Evolutionary conservation across 805 yeast species (phyloP), one percentile per base, ranked within the genome.

Genomic region (Metahyphopichia silvanorum): DNA sequence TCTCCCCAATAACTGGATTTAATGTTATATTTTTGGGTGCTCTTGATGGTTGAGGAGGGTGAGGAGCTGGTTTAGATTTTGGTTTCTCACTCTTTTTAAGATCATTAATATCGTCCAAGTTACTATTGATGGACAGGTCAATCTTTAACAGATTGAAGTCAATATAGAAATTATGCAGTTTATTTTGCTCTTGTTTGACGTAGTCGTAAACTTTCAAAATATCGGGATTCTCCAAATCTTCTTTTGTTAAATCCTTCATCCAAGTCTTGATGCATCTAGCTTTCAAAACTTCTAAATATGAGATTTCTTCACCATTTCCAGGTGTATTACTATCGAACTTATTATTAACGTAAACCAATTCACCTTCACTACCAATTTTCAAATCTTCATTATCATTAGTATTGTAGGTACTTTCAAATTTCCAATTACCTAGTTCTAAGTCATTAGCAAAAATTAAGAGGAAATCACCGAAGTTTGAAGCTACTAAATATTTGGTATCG

Each of bases 381-480:
- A 82, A 73, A 47, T 85, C 86, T 48, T 59, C 63, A 29, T 51
- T 43, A 30, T 61, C 58, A 31, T 57, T 50, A 14, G 16, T 10
- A 14, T 25, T 45, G 16, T 81, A 87, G 28, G 69, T 64, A 25
- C 72, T 82, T 46, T 79, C 79, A 33, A 91, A 68, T 25, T 70
- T 74, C 74, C 85, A 86, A 53, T 82, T 83, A 8, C 95, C 95
- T 32, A 67, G 72, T 54, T 89, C 96, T 35, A 91, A 66, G 55
- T 91, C 97, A 44, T 87, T 86, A 17, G 89, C 95, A 54, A 88
- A 81, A 32, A 74, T 72, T 34, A 88, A 66, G 33, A 91, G 61
- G 56, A 93, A 93, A 49, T 85, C 93, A 12, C 95, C 95, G 82
- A 95, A 91, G 35, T 82, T 83, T 31, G 78, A 76, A 13, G 97